A percentile compares a stretch with the other conserved stretches of the same genome.
phyloP scores from a whole-genome alignment of 2,329 filamentous ascomycete species.

The Colletotrichum incanum region DNA sequence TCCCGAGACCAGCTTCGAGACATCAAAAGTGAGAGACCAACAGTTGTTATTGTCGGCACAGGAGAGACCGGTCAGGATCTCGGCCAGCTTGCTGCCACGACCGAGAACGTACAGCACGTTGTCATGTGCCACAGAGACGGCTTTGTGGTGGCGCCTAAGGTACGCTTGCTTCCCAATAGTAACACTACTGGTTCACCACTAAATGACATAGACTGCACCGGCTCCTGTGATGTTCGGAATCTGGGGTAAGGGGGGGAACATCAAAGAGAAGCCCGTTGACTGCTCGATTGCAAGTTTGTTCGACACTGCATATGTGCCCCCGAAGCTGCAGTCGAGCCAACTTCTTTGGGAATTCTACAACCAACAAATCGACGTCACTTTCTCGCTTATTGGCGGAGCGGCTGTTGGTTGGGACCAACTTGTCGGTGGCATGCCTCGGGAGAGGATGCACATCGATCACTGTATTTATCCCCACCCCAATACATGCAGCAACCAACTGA shows the following conservation, averaged over 20 bases:
- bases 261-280: constrained; percentile 60
- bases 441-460: constrained; percentile 42
- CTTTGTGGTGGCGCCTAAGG: constrained; percentile 63
- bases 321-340: constrained; percentile 58
- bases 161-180: constrained; percentile 43
- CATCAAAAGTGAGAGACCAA: constrained; percentile 48
- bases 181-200: no score
- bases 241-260: constrained; percentile 19
- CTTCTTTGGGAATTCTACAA: constrained; percentile 59
- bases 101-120: constrained; percentile 56
- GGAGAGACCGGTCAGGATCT: constrained; percentile 65
- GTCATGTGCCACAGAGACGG: constrained; percentile 64
- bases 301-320: constrained; percentile 66
- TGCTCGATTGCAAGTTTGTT: constrained; percentile 64
- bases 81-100: constrained; percentile 60
- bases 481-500: background rate
- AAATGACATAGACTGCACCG: constrained; percentile 28
- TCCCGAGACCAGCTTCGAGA: constrained; percentile 57
- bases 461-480: constrained; percentile 7
- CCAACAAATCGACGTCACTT: constrained; percentile 60
- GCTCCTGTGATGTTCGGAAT: constrained; percentile 37
- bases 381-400: constrained; percentile 62
- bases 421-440: constrained; percentile 59
- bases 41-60: constrained; percentile 61
- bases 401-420: constrained; percentile 64